phyloP scores from a whole-genome alignment of 345 rosid genomes.

The Linum trigynum region DNA sequence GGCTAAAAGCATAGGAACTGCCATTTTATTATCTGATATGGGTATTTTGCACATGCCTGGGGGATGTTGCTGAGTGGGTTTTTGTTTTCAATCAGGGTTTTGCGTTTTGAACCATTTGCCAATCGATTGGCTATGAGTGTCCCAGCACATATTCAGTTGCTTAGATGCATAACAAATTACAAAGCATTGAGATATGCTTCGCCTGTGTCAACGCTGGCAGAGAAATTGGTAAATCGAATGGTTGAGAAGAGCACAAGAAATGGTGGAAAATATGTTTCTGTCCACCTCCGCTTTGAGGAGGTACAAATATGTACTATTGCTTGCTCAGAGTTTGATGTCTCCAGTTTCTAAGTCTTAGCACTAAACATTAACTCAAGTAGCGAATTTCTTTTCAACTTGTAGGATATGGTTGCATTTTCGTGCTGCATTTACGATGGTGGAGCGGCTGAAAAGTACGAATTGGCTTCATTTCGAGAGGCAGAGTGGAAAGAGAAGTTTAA shows the following conservation, averaged over 20 bases:
- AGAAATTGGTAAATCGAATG: constrained; percentile 60
- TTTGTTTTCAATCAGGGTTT: constrained; percentile 47
- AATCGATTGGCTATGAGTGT: constrained; percentile 95
- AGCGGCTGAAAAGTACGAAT: constrained; percentile 51
- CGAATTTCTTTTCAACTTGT: constrained; percentile 12
- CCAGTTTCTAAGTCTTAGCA: background rate
- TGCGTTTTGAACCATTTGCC: constrained; percentile 83
- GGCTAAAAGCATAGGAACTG: background rate
- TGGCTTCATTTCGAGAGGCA: constrained; percentile 58
- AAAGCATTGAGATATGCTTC: constrained; percentile 69
- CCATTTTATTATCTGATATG: background rate
- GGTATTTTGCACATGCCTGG: background rate
- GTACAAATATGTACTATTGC: constrained; percentile 23
- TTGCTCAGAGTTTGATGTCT: background rate
- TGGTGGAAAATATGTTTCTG: constrained; percentile 69
- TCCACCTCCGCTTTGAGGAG: constrained; percentile 95
- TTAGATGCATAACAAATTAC: constrained; percentile 84
- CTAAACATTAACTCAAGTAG: background rate
- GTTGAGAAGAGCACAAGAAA: constrained; percentile 55
- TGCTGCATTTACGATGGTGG: constrained; percentile 89
- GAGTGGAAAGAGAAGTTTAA: constrained; percentile 85
- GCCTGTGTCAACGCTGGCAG: constrained; percentile 49
- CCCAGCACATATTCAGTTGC: constrained; percentile 68
- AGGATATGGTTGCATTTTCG: constrained; percentile 99
- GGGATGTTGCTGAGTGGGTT: background rate